Evolutionary conservation across 2,329 filamentous ascomycete species (phyloP).

Genomic region (Coleophoma cylindrospora): DNA sequence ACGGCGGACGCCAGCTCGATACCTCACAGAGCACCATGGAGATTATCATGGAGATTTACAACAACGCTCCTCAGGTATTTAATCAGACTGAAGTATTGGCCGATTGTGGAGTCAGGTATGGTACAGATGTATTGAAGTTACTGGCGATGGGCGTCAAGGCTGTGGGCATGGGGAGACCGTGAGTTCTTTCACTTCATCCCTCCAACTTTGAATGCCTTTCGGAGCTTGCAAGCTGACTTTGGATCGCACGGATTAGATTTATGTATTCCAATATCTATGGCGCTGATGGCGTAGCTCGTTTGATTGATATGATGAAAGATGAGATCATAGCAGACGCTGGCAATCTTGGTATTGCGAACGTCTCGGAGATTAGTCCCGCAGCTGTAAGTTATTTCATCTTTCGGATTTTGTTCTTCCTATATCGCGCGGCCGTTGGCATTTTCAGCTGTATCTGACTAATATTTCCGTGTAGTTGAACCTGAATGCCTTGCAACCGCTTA

Average conservation of each 20-base stretch:
- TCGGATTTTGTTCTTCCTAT: too few relatives aligned
- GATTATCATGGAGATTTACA: constrained; percentile 50
- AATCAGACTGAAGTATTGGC: constrained; percentile 44
- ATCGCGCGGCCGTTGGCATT: not conserved
- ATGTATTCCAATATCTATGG: constrained; percentile 1
- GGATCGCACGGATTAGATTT: not conserved
- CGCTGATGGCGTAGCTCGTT: not conserved
- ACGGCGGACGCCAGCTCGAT: constrained; percentile 54
- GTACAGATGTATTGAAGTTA: constrained; percentile 55
- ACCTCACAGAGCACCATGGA: constrained; percentile 42
- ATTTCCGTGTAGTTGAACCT: not conserved
- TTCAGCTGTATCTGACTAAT: not conserved
- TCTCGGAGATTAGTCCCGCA: not conserved
- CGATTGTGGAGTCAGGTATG: constrained; percentile 51
- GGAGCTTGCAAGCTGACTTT: too few relatives aligned
- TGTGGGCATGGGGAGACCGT: constrained; percentile 48
- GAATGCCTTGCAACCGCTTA: not conserved
- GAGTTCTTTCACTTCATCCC: not conserved
- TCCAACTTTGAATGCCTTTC: too few relatives aligned
- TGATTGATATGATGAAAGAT: constrained; percentile 1
- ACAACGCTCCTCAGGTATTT: constrained; percentile 12
- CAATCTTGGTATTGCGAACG: not conserved
- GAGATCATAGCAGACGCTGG: constrained; percentile 1
- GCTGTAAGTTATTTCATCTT: not conserved
- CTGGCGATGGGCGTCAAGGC: constrained; percentile 55